Conservation (phyloP, 352 stramenopile species). For the Globisporangium lucens region DNA sequence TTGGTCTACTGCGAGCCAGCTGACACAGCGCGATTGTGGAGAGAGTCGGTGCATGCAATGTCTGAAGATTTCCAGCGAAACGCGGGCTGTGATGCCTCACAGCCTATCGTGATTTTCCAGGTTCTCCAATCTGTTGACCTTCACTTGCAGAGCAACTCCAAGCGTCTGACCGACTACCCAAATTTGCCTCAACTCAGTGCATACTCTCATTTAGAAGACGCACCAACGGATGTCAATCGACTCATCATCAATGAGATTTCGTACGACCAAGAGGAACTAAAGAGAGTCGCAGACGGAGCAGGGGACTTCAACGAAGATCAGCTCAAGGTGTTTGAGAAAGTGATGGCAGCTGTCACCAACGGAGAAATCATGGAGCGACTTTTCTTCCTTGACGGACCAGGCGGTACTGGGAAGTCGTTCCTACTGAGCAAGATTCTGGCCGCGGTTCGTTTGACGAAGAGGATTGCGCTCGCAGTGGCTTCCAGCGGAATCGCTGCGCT, state of each 20-base stretch:
- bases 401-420: background rate
- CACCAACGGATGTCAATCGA: background rate
- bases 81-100: background rate
- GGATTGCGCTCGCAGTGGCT: background rate
- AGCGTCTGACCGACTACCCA: background rate
- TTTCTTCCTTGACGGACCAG: background rate
- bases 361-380: background rate
- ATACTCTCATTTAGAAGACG: background rate
- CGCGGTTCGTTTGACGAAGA: background rate
- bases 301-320: background rate
- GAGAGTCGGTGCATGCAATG: background rate
- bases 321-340: background rate
- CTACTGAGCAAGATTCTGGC: background rate
- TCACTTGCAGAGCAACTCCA: background rate
- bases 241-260: background rate
- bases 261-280: background rate
- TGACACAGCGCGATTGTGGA: background rate
- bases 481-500: constrained; percentile 41
- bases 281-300: background rate
- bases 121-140: background rate
- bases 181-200: background rate
- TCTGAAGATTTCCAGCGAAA: background rate
- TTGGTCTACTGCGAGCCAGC: background rate
- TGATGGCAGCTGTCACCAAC: background rate
- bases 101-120: background rate